Percentiles rank a stretch among this genome's conserved stretches.
phyloP scores from a whole-genome alignment of 192 early-diverging fungal genomes.

The Blastocladiella britannica region DNA sequence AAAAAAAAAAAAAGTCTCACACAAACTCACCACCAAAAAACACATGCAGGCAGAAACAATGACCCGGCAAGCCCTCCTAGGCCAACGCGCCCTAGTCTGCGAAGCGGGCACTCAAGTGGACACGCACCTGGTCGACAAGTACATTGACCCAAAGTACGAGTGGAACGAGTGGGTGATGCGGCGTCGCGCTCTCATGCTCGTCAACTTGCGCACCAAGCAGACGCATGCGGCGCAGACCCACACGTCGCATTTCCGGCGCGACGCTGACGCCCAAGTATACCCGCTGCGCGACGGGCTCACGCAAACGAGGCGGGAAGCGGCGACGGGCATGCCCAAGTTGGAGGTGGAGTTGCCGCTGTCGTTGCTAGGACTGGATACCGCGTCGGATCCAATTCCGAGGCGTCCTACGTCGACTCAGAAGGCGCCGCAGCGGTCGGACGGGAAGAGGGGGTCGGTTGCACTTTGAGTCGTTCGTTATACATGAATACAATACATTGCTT shows the following conservation, averaged over 20 bases:
- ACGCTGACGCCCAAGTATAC: conserved; percentile 36
- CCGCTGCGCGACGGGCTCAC: conserved; percentile 6
- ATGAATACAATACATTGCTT: no score
- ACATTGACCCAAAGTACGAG: conserved; percentile 26
- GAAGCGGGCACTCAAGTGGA: conserved; percentile 34
- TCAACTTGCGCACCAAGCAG: conserved; percentile 30
- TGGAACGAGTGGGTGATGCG: conserved; percentile 44
- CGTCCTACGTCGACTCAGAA: no score
- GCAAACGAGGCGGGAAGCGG: not conserved
- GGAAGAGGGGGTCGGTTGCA: no score
- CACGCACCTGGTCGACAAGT: conserved; percentile 29
- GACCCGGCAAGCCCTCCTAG: conserved; percentile 24
- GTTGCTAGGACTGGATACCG: not conserved
- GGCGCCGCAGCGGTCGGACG: no score
- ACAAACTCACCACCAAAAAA: not conserved
- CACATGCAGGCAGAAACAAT: conserved; percentile 19
- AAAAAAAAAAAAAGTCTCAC: not conserved
- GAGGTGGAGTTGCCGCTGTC: not conserved
- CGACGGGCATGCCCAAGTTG: not conserved
- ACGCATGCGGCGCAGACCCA: conserved; percentile 32
- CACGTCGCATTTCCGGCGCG: conserved; percentile 21
- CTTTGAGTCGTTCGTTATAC: no score
- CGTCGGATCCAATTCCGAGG: no score
- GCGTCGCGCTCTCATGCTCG: conserved; percentile 29
- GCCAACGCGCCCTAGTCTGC: conserved; percentile 27